These are phyloP conservation scores for Erodium trifolium DNA, from an alignment of 441 rosid genomes.

Conservation along the genomic window DNA sequence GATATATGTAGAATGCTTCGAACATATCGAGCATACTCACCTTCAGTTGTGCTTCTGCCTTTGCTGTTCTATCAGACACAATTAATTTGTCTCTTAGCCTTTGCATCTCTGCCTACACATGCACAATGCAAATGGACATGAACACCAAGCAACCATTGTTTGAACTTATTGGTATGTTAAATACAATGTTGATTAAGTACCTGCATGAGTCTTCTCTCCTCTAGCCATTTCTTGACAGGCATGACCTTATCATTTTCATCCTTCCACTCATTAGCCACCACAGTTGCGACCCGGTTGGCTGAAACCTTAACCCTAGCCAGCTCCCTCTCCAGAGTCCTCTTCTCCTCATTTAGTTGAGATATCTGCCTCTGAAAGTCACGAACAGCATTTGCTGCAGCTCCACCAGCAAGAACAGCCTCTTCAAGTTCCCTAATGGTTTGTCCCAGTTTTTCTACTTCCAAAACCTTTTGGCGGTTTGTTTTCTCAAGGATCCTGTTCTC, in stretches of 20 bases:
- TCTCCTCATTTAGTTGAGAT: constrained; percentile 72
- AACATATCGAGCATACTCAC: constrained; percentile 23
- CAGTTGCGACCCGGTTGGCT: constrained; percentile 71
- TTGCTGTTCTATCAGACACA: constrained; percentile 72
- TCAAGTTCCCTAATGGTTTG: constrained; percentile 71
- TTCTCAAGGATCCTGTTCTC: constrained; percentile 89
- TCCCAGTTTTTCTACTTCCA: constrained; percentile 80
- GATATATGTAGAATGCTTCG: not conserved
- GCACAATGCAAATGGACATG: constrained; percentile 5
- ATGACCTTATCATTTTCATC: constrained; percentile 84
- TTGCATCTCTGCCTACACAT: constrained; percentile 75
- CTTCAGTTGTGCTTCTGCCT: constrained; percentile 86
- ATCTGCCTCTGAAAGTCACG: constrained; percentile 64
- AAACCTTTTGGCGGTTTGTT: constrained; percentile 77
- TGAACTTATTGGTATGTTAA: no score
- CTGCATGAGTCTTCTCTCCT: constrained; percentile 77
- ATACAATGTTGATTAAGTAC: constrained; percentile 25
- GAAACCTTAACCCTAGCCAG: constrained; percentile 74
- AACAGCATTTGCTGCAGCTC: constrained; percentile 73
- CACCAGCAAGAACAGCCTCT: constrained; percentile 74
- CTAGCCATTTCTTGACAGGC: constrained; percentile 89
- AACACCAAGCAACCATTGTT: not conserved
- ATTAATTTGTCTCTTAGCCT: constrained; percentile 64
- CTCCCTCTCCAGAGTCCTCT: constrained; percentile 85
- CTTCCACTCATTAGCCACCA: constrained; percentile 90